Evolutionary conservation across 1,139 yeast genomes (phyloP), one percentile per base, ranked within the genome.

Genomic region (Kodamaea fungicola): DNA sequence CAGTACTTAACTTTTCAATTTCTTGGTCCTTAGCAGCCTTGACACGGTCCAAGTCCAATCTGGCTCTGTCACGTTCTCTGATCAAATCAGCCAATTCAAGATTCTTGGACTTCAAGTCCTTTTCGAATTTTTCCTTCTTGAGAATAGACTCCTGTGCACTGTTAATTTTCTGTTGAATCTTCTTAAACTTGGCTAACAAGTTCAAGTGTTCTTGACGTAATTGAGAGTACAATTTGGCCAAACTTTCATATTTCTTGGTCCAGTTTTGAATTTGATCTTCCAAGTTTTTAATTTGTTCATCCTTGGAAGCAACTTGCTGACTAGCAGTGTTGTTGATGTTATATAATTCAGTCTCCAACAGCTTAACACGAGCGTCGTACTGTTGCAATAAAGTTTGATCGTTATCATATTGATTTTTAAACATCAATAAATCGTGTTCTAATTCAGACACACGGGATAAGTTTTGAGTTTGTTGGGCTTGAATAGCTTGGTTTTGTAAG

Each of bases 141-240:
- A 84, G 84, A 44, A 89, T 80, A 0, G 96, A 86, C 59, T 89
- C 97, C 57, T 88, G 96, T 7, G 97, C 96, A 43, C 95, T 84
- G 22, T 90, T 84, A 7, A 94, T 95, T 59, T 86, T 87, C 50
- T 89, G 88, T 61, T 89, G 96, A 39, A 84, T 75, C 49, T 84
- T 83, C 57, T 90, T 90, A 55, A 84, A 84, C 55, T 84, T 84
- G 34, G 86, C 74, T 51, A 90, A 72, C 44, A 89, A 65, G 45
- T 83, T 86, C 55, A 90, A 71, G 59, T 90, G 97, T 59, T 90
- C 97, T 61, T 87, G 95, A 52, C 97, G 83, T 49, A 90, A 71
- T 60, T 89, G 96, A 2, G 96, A 83, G 57, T 90, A 90, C 44
- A 90, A 70, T 54, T 88, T 87, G 4, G 97, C 97, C 48, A 90